Percentiles rank a stretch among this genome's conserved stretches.
Conservation (phyloP, 805 yeast genomes). For the Hanseniaspora singularis region DNA sequence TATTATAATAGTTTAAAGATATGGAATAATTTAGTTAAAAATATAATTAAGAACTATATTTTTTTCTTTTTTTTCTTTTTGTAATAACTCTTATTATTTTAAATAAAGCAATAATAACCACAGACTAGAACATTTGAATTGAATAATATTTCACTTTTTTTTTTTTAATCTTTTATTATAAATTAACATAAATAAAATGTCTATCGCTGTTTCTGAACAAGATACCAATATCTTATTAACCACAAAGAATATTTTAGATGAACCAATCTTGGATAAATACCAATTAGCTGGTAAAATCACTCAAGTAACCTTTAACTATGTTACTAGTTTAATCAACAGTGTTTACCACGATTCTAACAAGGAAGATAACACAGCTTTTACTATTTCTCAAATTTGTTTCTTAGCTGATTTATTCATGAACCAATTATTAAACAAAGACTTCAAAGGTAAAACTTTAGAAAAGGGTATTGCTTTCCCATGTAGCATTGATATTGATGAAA, state of each 20-base stretch:
- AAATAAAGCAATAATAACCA: too few species aligned
- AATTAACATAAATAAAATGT: constrained; percentile 34
- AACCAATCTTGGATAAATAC: constrained; percentile 61
- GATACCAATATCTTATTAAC: constrained; percentile 62
- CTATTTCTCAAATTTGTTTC: constrained; percentile 62
- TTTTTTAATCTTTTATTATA: too few species aligned
- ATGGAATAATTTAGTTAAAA: too few species aligned
- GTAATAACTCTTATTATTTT: too few species aligned
- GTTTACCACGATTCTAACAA: constrained; percentile 43
- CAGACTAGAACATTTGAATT: too few species aligned
- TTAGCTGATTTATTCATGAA: constrained; percentile 67
- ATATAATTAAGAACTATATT: too few species aligned
- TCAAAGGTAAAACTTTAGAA: constrained; percentile 56
- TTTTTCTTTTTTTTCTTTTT: too few species aligned
- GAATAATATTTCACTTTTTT: too few species aligned
- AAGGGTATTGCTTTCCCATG: constrained; percentile 93
- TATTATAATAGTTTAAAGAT: too few species aligned
- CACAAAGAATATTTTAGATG: constrained; percentile 57
- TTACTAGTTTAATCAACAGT: constrained; percentile 55
- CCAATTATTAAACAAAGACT: constrained; percentile 47
- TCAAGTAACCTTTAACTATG: constrained; percentile 65
- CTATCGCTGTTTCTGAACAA: constrained; percentile 60
- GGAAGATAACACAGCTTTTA: constrained; percentile 33
- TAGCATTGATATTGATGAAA: constrained; percentile 70
- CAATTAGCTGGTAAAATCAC: constrained; percentile 80